Conservation (phyloP, 1,139 yeast species). For the Arxiozyma bovina region DNA sequence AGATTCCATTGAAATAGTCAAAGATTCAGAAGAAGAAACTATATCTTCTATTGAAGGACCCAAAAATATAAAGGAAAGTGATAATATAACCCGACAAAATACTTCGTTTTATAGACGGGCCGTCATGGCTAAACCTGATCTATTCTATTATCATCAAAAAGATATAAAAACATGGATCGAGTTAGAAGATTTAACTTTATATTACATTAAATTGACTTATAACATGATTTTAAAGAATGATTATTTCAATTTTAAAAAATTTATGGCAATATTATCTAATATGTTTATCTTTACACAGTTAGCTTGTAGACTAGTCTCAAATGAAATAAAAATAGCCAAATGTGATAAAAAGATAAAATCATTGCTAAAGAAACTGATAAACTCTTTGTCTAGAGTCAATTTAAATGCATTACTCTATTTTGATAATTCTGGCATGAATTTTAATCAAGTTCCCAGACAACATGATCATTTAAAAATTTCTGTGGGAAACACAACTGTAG, state of each 20-base stretch:
- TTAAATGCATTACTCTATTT: constrained; percentile 51
- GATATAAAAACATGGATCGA: constrained; percentile 56
- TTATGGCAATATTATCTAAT: constrained; percentile 44
- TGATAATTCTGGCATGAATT: constrained; percentile 16
- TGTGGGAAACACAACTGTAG: neutral
- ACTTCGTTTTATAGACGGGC: constrained; percentile 8
- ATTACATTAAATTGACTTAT: constrained; percentile 39
- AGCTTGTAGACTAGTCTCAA: constrained; percentile 45
- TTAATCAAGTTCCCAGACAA: neutral
- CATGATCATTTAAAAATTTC: neutral
- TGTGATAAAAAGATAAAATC: constrained; percentile 40
- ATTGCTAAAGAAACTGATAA: constrained; percentile 43
- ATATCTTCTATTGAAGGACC: neutral
- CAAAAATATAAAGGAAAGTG: neutral
- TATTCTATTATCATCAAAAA: constrained; percentile 48
- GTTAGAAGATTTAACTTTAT: constrained; percentile 39
- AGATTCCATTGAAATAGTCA: neutral
- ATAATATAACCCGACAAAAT: neutral
- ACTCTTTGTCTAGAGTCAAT: constrained; percentile 50
- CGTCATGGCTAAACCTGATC: constrained; percentile 27
- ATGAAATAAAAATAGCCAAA: constrained; percentile 40
- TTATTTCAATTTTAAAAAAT: constrained; percentile 43
- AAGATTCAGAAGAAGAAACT: neutral
- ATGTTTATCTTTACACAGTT: constrained; percentile 41
- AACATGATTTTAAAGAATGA: constrained; percentile 44